These are phyloP conservation scores for Verticillium nubilum DNA, from an alignment of 2,329 filamentous ascomycete species.

Conservation along the genomic window DNA sequence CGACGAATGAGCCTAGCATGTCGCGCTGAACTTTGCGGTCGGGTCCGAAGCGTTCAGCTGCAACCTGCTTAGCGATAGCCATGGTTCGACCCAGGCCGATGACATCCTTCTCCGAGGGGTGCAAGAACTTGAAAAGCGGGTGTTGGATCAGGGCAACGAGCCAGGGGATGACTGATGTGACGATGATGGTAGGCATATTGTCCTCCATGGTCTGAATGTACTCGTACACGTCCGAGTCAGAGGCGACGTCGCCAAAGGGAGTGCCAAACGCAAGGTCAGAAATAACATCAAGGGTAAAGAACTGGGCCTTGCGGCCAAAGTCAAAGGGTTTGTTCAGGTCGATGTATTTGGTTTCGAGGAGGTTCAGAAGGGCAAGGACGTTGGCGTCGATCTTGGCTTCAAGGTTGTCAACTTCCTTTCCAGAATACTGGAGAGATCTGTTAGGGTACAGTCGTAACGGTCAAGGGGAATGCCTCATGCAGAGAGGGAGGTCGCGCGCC, in stretches of 20 bases:
- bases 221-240: constrained; percentile 38
- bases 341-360: constrained; percentile 30
- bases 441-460: too few relatives aligned
- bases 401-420: constrained; percentile 45
- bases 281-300: constrained; percentile 49
- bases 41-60: constrained; percentile 37
- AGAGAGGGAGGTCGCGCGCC: too few relatives aligned
- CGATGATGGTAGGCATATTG: constrained; percentile 34
- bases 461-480: too few relatives aligned
- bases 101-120: constrained; percentile 33
- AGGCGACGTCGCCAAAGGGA: constrained; percentile 38
- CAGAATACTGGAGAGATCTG: constrained; percentile 31
- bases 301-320: constrained; percentile 40
- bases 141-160: constrained; percentile 33
- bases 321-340: constrained; percentile 34
- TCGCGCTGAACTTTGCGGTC: constrained; percentile 37
- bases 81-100: constrained; percentile 35
- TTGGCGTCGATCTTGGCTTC: constrained; percentile 41
- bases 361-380: constrained; percentile 34
- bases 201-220: constrained; percentile 38
- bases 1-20: constrained; percentile 43
- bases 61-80: constrained; percentile 38
- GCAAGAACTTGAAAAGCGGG: constrained; percentile 30
- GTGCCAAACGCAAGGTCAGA: constrained; percentile 43
- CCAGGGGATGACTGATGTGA: constrained; percentile 35